Evolutionary conservation across 768 basidiomycete genomes (phyloP), one percentile per base, ranked within the genome.

Genomic region (Flagelloscypha sp.): DNA sequence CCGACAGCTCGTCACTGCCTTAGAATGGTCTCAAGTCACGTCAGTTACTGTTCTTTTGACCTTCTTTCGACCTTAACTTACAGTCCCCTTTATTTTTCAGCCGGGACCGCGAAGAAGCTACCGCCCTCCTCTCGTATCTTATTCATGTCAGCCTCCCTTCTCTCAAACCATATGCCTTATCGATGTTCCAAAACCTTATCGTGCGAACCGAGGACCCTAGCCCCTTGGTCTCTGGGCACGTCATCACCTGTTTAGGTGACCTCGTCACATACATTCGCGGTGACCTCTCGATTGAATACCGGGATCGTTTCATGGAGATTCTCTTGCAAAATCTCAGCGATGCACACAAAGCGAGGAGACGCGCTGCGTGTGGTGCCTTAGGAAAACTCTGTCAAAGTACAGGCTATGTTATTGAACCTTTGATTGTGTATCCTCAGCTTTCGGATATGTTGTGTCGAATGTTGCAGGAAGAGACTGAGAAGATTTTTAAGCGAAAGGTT

Each of bases 1-100:
- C 22, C 68, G 70, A 28, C 68, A 70, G 48, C 55, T 72, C 12
- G 54, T 72, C 32, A 70, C 70, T 1, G 69, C 70, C 44, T 54
- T 72, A 12, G 67, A 71, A 49, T 70, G 70, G 38, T 63, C 66
- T 10, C 66, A 66, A 5, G 54, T 62, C 15, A 48, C 54, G 66
- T 67, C 29, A 47, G 63, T 57, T 6, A 15, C 2, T n/a, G 2
- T 11, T 10, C n/a, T 27, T 4, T 15, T 13, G 24, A 37, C 22
- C 29, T 9, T 2, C 24, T 9, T 6, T 11, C 21, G 5, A n/a
- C n/a, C n/a, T n/a, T n/a, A n/a, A n/a, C n/a, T n/a, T n/a, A n/a
- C n/a, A n/a, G n/a, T n/a, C n/a, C n/a, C n/a, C n/a, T n/a, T n/a
- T n/a, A n/a, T n/a, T 17, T 13, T 22, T n/a, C 35, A 59, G 58